Evolutionary conservation across 257 asterid genomes (phyloP).

Genomic region (Solanum lycopersicoides): DNA sequence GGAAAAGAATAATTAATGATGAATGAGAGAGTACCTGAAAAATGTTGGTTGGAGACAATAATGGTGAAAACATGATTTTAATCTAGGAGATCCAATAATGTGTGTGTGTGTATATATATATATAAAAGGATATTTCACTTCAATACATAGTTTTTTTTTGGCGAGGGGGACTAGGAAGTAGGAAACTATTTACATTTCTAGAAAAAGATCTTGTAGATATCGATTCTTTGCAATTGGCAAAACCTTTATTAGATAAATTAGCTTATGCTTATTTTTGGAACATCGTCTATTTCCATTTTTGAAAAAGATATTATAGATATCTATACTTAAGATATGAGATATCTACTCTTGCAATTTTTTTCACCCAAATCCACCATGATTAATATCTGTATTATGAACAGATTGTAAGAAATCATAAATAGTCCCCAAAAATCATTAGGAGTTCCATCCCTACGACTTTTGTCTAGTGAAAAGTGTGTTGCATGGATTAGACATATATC

Average conservation of each 20-base stretch:
- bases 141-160: too few relatives aligned
- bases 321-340: neutral
- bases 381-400: neutral
- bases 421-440: neutral
- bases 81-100: neutral
- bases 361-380: neutral
- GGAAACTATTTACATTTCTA: too few relatives aligned
- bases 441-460: neutral
- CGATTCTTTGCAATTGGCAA: neutral
- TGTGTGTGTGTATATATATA: too few relatives aligned
- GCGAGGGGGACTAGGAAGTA: neutral
- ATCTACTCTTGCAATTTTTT: neutral
- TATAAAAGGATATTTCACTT: neutral
- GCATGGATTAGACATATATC: neutral
- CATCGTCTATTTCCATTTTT: neutral
- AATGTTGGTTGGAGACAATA: neutral
- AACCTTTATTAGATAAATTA: neutral
- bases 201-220: neutral
- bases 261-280: neutral
- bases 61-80: neutral
- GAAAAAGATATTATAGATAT: neutral
- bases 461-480: neutral
- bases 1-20: neutral
- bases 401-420: neutral
- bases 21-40: neutral